phyloP scores from a whole-genome alignment of 2,329 filamentous ascomycete species.

The Trichoderma aggressivum region DNA sequence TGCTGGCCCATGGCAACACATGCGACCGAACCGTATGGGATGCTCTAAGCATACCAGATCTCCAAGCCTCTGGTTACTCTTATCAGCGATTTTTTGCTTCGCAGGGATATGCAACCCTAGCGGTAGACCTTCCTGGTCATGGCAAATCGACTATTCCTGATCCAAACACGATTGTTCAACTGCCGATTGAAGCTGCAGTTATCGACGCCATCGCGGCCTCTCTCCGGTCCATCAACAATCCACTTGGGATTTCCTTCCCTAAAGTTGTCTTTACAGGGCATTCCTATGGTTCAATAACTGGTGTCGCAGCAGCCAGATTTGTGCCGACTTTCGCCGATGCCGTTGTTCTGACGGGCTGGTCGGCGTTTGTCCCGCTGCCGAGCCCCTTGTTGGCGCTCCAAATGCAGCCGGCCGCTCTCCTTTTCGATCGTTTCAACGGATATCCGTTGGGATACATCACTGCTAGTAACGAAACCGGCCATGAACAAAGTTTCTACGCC shows the following conservation, averaged over 20 bases:
- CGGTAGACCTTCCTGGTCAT: not conserved
- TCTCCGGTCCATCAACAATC: not conserved
- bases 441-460: slow-evolving; percentile 1
- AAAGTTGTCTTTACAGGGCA: not conserved
- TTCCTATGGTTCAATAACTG: not conserved
- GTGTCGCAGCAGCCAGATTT: not conserved
- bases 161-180: not conserved
- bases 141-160: not conserved
- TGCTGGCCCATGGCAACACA: not conserved
- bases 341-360: slow-evolving; percentile 1
- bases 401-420: not conserved
- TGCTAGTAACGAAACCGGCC: not conserved
- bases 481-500: not conserved
- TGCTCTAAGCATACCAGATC: not conserved
- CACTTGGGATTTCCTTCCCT: not conserved
- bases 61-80: not conserved
- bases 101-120: not conserved
- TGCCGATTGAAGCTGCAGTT: not conserved
- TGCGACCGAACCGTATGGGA: not conserved
- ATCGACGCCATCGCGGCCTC: not conserved
- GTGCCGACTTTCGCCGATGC: not conserved
- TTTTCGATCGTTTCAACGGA: not conserved
- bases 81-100: slow-evolving; percentile 7
- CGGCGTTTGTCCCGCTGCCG: not conserved
- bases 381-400: not conserved